phyloP scores from a whole-genome alignment of 2,329 filamentous ascomycete species.

The Stachybotrys chartarum region DNA sequence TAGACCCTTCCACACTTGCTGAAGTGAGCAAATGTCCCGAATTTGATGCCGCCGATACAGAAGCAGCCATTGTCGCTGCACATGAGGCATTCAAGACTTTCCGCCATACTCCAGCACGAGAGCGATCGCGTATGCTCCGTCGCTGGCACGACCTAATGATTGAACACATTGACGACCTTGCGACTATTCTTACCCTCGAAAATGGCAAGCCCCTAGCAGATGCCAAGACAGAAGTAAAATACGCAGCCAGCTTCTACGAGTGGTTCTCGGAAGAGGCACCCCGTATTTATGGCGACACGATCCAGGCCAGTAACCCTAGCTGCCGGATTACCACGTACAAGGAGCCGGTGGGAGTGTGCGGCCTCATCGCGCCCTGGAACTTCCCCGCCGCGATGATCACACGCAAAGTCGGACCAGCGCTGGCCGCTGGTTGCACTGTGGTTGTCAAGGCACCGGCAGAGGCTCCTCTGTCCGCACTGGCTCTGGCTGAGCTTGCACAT shows the following conservation, averaged over 20 bases:
- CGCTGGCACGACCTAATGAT: slow-evolving; percentile 63
- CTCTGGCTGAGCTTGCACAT: slow-evolving; percentile 73
- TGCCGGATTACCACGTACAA: slow-evolving; percentile 38
- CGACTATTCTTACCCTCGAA: slow-evolving; percentile 61
- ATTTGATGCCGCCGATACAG: slow-evolving; percentile 60
- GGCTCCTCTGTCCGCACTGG: slow-evolving; percentile 82
- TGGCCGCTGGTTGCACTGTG: slow-evolving; percentile 68
- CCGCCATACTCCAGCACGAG: slow-evolving; percentile 50
- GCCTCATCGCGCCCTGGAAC: slow-evolving; percentile 41
- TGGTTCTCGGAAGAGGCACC: slow-evolving; percentile 61
- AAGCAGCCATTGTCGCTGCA: slow-evolving; percentile 63
- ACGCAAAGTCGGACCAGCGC: slow-evolving; percentile 39
- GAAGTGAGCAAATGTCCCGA: slow-evolving; percentile 66
- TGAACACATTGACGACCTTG: slow-evolving; percentile 59
- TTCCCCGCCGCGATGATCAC: slow-evolving; percentile 50
- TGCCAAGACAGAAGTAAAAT: slow-evolving; percentile 48
- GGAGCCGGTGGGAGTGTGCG: slow-evolving; percentile 26
- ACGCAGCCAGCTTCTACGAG: slow-evolving; percentile 54
- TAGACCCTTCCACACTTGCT: slow-evolving; percentile 65
- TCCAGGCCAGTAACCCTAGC: slow-evolving; percentile 50
- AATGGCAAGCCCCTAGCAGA: slow-evolving; percentile 64
- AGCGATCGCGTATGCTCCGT: slow-evolving; percentile 51
- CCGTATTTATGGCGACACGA: slow-evolving; percentile 34
- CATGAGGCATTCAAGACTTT: slow-evolving; percentile 50
- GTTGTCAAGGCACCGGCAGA: slow-evolving; percentile 84